Base-by-base conservation (phyloP, 2,329 filamentous ascomycete species). In the Monosporascus sp. region DNA sequence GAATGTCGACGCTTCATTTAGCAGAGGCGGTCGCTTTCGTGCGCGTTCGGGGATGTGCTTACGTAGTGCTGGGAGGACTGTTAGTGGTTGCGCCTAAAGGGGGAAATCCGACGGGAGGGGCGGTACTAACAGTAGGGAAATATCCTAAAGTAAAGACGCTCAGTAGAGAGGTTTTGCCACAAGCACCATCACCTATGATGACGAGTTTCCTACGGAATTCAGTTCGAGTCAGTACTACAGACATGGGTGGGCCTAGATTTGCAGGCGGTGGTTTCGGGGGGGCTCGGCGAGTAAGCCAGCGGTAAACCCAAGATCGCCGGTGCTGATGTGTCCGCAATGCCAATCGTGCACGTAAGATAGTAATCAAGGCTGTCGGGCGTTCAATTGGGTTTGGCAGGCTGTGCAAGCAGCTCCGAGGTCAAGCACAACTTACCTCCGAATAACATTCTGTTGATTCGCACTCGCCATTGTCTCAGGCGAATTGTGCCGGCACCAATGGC, bases 81-180 rank as follows among this genome's bases (percentile, higher is more conserved):
- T 72, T 59, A 68, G 65, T 59, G 50, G 48, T 15, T 55, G 47
- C 41, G 49, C 34, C 49, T 45, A 31, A 47, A 51, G 49, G 34
- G 20, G 47, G 47, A 47, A 45, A 47, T 31, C 45, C 52, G 44
- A 51, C 22, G 17, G 53, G 46, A 47, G 44, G 37, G 27, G 48
- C 44, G 51, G 52, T 44, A 83, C 90, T 77, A 79, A 97, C 93
- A 67, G 91, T 96, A 65, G 94, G 94, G 66, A 97, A 99, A 74
- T 97, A 97, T 54, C 94, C 94, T 51, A 99, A 80, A 37, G 94
- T 99, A 73, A 99, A 99, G 62, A 99, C 94, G 70, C 92, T 97
- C 61, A 99, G 78, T 65, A 99, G 77, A 84, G 90, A 96, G 50
- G 94, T 99, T 79, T 99, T 99, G 66, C 94, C 94, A 74, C 94